Percentiles rank a stretch among this genome's conserved stretches.
Conservation (phyloP, 2,329 filamentous ascomycete genomes). For the Pestalotiopsis sp. region DNA sequence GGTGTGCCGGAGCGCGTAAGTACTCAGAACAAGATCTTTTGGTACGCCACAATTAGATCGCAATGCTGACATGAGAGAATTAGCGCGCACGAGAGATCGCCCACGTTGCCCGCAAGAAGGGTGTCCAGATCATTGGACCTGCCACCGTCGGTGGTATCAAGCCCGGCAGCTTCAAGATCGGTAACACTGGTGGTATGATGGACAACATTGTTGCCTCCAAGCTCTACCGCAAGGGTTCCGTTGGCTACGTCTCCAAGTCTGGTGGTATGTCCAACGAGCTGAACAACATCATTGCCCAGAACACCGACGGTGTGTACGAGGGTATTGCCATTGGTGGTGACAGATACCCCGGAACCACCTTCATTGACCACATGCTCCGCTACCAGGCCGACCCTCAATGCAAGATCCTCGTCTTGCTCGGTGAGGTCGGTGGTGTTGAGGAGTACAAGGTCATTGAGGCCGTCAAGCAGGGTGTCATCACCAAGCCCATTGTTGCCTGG, state of each 20-base stretch:
- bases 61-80: conserved; percentile 27
- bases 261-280: conserved; percentile 99
- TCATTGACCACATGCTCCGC: conserved; percentile 96
- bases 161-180: conserved; percentile 99
- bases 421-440: conserved; percentile 98
- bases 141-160: conserved; percentile 99
- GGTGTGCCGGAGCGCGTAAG: conserved; percentile 96
- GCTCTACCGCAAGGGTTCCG: conserved; percentile 98
- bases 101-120: conserved; percentile 96
- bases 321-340: conserved; percentile 99
- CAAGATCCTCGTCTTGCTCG: conserved; percentile 95
- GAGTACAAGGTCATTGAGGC: conserved; percentile 99
- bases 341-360: conserved; percentile 97
- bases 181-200: conserved; percentile 99
- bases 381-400: conserved; percentile 96
- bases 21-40: conserved; percentile 25
- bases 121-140: conserved; percentile 97
- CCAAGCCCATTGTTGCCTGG: conserved; percentile 98
- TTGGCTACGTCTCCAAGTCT: conserved; percentile 99
- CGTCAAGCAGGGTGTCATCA: conserved; percentile 91
- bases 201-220: conserved; percentile 99
- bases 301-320: conserved; percentile 97
- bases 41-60: not conserved
- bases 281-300: conserved; percentile 98
- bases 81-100: conserved; percentile 97